A percentile compares a stretch with the other conserved stretches of the same genome.
Conservation (phyloP, 495 filamentous ascomycete species). For the Collariella sp. region DNA sequence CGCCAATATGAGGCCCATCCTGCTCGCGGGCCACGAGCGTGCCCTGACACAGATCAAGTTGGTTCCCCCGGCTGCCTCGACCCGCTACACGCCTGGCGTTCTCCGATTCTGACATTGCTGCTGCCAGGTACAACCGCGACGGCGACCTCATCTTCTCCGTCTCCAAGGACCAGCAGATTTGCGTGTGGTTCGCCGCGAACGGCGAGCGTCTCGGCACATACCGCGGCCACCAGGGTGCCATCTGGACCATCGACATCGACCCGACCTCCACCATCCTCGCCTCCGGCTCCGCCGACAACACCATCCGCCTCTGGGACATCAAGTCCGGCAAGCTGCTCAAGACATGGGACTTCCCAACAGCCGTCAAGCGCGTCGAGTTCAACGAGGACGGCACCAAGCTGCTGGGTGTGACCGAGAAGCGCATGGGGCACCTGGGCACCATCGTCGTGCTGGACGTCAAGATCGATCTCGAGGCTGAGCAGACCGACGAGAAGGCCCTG, state of each 20-base stretch:
- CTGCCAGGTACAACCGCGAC: constrained; percentile 74
- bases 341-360: constrained; percentile 92
- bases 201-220: constrained; percentile 94
- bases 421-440: constrained; percentile 87
- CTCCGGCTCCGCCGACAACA: constrained; percentile 95
- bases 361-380: constrained; percentile 95
- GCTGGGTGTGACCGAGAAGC: constrained; percentile 93
- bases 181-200: constrained; percentile 89
- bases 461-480: constrained; percentile 68
- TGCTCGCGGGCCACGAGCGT: constrained; percentile 95
- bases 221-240: constrained; percentile 89
- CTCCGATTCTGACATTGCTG: neutral
- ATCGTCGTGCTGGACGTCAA: constrained; percentile 85
- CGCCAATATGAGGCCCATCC: constrained; percentile 80
- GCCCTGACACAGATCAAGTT: constrained; percentile 96
- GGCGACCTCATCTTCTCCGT: constrained; percentile 97
- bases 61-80: constrained; percentile 14
- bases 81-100: neutral
- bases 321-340: constrained; percentile 87
- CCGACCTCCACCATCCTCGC: constrained; percentile 89
- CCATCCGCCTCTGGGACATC: constrained; percentile 93
- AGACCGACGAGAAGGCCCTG: constrained; percentile 70
- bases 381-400: constrained; percentile 81
- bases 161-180: constrained; percentile 93
- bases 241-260: constrained; percentile 98